Conservation (phyloP, 257 asterid species). For the Jaltomata sinuosa region DNA sequence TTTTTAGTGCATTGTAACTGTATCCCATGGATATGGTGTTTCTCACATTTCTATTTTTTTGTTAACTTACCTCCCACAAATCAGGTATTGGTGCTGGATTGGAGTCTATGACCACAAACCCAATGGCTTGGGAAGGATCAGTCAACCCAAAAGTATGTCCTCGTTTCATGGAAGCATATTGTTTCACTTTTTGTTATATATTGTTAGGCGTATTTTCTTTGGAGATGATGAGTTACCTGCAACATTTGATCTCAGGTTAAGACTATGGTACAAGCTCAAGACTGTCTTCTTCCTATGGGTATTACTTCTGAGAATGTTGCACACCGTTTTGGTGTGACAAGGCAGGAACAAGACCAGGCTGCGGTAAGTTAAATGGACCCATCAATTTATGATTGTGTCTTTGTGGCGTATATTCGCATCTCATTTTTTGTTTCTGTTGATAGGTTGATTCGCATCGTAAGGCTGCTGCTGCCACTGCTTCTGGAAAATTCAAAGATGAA, state of each 20-base stretch:
- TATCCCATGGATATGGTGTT: background rate
- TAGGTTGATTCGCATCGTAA: conserved; percentile 92
- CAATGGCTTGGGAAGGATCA: conserved; percentile 98
- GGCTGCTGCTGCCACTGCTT: conserved; percentile 97
- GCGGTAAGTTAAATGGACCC: conserved; percentile 60
- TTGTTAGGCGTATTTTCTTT: background rate
- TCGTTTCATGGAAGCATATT: background rate
- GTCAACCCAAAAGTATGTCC: conserved; percentile 79
- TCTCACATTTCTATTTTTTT: too few species aligned
- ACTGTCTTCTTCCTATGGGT: conserved; percentile 99
- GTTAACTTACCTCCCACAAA: background rate
- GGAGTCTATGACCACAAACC: conserved; percentile 89
- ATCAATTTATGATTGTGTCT: background rate
- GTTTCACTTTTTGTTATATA: background rate
- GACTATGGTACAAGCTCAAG: conserved; percentile 74
- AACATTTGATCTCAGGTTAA: conserved; percentile 41
- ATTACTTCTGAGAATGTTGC: conserved; percentile 98
- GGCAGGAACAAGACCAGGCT: conserved; percentile 97
- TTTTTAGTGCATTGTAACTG: background rate
- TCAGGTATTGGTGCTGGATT: conserved; percentile 98
- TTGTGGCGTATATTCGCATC: background rate
- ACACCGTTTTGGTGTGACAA: conserved; percentile 79
- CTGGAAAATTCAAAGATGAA: conserved; percentile 93
- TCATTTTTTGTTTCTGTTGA: background rate
- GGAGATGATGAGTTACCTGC: background rate